Evolutionary conservation across 129 eudicot species (phyloP), one percentile per base, ranked within the genome.

Genomic region (Helichrysum umbraculigerum): DNA sequence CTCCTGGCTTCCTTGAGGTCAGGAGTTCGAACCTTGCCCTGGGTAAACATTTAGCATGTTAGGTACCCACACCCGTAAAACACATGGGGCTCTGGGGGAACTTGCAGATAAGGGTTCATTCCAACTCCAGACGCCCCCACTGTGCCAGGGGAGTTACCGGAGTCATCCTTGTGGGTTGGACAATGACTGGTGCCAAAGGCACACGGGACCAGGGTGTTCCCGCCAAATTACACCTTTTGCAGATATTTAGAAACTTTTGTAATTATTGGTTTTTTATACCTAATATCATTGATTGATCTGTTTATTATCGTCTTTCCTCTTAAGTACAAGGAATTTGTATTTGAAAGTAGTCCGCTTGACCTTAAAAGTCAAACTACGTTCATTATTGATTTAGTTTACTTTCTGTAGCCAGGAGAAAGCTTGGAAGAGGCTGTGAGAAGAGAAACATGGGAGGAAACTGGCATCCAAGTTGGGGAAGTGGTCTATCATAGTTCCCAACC

Each of bases 391-490:
- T 64, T 50, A 16, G 20, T 29, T 73, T 74, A 14, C 33, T 35
- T 68, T 83, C 22, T 52, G 57, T 82, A 92, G 97, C 97, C 98
- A 82, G 97, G 98, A 66, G 98, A 93, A 86, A 88, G 90, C 84
- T 85, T 93, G 79, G 98, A 93, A 82, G 98, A 93, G 81, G 98
- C 98, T 2, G 96, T 93, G 79, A 93, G 92, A 76, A 89, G 98
- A 81, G 98, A 94, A 84, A 94, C 98, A 50, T 91, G 86, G 91
- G 98, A 94, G 81, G 98, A 93, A 85, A 77, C 96, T 29, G 98
- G 93, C 54, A 87, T 91, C 81, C 87, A 93, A 74, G 96, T 93
- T 68, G 98, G 97, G 30, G 96, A 93, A 77, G 96, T 91, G 70
- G 76, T 87, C 74, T 93, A 91, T 77, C 97, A 91, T 80, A 88